A percentile compares a stretch with the other conserved stretches of the same genome.
Evolutionary conservation across 371 early-diverging fungal genomes (phyloP).

Genomic region (Chytridium lagenaria): DNA sequence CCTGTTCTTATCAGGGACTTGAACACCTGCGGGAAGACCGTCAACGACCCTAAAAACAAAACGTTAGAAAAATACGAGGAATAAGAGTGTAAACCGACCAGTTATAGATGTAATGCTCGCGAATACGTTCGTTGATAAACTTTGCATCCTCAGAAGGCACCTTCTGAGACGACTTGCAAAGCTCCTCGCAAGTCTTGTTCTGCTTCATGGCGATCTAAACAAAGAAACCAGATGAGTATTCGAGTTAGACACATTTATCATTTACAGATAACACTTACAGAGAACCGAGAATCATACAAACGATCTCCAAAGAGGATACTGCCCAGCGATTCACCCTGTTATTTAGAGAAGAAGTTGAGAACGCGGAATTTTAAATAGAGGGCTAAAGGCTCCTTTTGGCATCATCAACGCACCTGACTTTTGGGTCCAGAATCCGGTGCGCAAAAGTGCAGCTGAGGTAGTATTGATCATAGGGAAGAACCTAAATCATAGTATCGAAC

Average conservation of each 20-base stretch:
- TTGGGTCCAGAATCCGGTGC: conserved; percentile 51
- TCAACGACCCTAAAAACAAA: conserved; percentile 66
- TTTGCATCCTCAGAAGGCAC: conserved; percentile 73
- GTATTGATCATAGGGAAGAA: conserved; percentile 88
- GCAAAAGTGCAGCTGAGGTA: conserved; percentile 85
- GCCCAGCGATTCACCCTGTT: conserved; percentile 87
- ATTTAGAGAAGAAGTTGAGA: conserved; percentile 61
- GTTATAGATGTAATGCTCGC: conserved; percentile 79
- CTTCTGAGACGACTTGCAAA: conserved; percentile 60
- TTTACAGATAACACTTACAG: conserved; percentile 62
- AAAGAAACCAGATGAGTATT: not conserved
- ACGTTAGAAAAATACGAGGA: conserved; percentile 63
- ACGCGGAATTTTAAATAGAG: too few relatives aligned
- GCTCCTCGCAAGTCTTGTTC: conserved; percentile 58
- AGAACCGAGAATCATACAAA: conserved; percentile 79
- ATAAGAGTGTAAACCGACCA: conserved; percentile 49
- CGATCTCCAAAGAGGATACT: conserved; percentile 92
- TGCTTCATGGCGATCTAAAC: conserved; percentile 64
- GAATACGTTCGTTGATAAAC: conserved; percentile 73
- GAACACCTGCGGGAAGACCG: conserved; percentile 86
- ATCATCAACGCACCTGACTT: not conserved
- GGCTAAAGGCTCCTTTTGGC: too few relatives aligned
- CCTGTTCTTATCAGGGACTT: conserved; percentile 58
- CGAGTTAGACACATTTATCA: conserved; percentile 27
- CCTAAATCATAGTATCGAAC: not conserved